Base-by-base conservation (phyloP, 495 filamentous ascomycete genomes). In the Pyrenopolyporus hunteri region DNA sequence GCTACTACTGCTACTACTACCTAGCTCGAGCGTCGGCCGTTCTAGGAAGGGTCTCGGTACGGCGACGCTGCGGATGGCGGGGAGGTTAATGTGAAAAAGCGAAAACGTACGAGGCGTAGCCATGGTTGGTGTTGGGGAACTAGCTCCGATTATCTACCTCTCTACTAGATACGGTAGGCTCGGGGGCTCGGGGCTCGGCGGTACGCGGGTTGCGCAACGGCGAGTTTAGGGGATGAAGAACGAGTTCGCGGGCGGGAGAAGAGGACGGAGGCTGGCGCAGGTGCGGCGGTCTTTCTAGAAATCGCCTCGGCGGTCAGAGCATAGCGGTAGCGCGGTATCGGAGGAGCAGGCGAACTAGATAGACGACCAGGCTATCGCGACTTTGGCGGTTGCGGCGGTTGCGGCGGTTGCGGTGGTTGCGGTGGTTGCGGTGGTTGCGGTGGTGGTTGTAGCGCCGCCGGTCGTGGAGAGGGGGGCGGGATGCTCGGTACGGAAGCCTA, bases 261-360 rank as follows among this genome's bases (percentile, higher is more conserved):
- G n/a, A 26, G 13, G 11, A 45, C 17, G n/a, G 19, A n/a, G 23
- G 23, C 9, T n/a, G 16, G 28, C 16, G 47, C 37, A 57, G 20
- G 32, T 47, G 26, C 39, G 17, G 25, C 46, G 51, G 56, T 60
- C 45, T 59, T 35, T 37, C n/a, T n/a, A n/a, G 39, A 31, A 37
- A 32, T 39, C 23, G 49, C 22, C 29, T 60, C 53, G 22, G 36
- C 19, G 23, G 44, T 59, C 28, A 68, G 58, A 70, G 48, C 68
- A 70, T 70, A 65, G 31, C 64, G 54, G 45, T 25, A 49, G 35
- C 10, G 33, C 39, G 14, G 22, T 26, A 1, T 45, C 28, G 55
- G 22, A 43, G 49, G 48, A n/a, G 20, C 4, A 9, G 19, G 32
- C 11, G 7, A 14, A 26, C n/a, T 47, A 10, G 40, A 13, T 13